A percentile compares a stretch with the other conserved stretches of the same genome.
phyloP scores from a whole-genome alignment of 2,329 filamentous ascomycete genomes.

The Apiospora marii region DNA sequence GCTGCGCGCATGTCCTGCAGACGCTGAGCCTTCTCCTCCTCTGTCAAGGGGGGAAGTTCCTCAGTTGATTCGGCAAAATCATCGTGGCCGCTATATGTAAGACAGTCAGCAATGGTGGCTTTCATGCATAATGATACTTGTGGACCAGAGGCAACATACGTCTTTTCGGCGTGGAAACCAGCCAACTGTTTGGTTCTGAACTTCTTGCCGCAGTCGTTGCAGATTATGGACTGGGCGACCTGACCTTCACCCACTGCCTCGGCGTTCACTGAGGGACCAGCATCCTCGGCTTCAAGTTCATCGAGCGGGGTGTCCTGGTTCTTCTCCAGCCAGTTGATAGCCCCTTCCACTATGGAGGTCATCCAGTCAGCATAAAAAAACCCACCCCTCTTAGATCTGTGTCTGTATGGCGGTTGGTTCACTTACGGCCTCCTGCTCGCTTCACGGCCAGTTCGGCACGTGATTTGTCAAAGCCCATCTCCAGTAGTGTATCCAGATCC shows the following conservation, averaged over 20 bases:
- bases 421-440: constrained; percentile 79
- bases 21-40: constrained; percentile 86
- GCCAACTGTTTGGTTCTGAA: constrained; percentile 84
- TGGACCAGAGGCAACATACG: constrained; percentile 53
- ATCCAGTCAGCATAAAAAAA: not conserved
- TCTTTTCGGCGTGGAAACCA: constrained; percentile 90
- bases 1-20: constrained; percentile 76
- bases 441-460: constrained; percentile 85
- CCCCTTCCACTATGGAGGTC: constrained; percentile 73
- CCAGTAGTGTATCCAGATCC: constrained; percentile 67
- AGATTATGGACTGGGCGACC: constrained; percentile 81
- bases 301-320: constrained; percentile 90
- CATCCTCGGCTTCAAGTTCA: constrained; percentile 72
- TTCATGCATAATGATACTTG: not conserved
- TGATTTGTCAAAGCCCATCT: constrained; percentile 84
- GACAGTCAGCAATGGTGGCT: constrained; percentile 27
- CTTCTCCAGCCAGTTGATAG: constrained; percentile 92
- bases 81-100: constrained; percentile 72
- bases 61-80: constrained; percentile 95
- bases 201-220: constrained; percentile 93
- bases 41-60: constrained; percentile 87
- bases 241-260: constrained; percentile 73
- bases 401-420: constrained; percentile 21
- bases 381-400: not conserved
- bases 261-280: constrained; percentile 61